phyloP scores from a whole-genome alignment of 1,139 yeast genomes.

The Zhuliangozyma blackwelliae region DNA sequence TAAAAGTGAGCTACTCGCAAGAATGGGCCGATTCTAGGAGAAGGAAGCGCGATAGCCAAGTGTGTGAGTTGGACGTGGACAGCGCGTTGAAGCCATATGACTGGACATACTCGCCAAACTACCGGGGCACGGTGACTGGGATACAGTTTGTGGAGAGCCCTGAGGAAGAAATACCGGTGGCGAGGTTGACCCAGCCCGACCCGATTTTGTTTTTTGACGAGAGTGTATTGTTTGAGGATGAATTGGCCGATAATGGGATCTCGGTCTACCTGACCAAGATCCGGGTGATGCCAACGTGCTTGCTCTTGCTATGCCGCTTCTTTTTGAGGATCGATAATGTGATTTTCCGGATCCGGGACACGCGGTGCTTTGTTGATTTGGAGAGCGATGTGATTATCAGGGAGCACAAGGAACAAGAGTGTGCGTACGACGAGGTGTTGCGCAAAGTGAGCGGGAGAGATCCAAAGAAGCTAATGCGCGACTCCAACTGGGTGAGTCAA shows the following conservation, averaged over 20 bases:
- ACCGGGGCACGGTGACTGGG: constrained; percentile 52
- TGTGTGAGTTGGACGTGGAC: constrained; percentile 25
- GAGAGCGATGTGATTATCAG: constrained; percentile 59
- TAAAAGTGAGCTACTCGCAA: constrained; percentile 77
- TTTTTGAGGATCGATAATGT: constrained; percentile 90
- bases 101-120: constrained; percentile 90
- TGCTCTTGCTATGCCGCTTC: constrained; percentile 69
- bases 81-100: constrained; percentile 70
- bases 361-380: constrained; percentile 79
- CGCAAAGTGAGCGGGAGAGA: constrained; percentile 44
- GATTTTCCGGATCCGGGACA: constrained; percentile 75
- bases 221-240: constrained; percentile 86
- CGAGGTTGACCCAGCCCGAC: constrained; percentile 66
- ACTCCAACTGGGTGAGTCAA: constrained; percentile 74
- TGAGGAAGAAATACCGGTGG: constrained; percentile 54
- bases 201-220: constrained; percentile 90
- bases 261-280: constrained; percentile 73
- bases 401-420: constrained; percentile 76
- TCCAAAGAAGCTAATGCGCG: constrained; percentile 73
- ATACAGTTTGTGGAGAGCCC: constrained; percentile 19
- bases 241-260: constrained; percentile 93
- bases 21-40: constrained; percentile 77
- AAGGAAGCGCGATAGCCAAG: constrained; percentile 25
- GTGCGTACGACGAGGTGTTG: constrained; percentile 54
- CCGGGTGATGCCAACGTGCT: constrained; percentile 82